Base-by-base conservation (phyloP, 345 rosid genomes). In the Alliaria petiolata region DNA sequence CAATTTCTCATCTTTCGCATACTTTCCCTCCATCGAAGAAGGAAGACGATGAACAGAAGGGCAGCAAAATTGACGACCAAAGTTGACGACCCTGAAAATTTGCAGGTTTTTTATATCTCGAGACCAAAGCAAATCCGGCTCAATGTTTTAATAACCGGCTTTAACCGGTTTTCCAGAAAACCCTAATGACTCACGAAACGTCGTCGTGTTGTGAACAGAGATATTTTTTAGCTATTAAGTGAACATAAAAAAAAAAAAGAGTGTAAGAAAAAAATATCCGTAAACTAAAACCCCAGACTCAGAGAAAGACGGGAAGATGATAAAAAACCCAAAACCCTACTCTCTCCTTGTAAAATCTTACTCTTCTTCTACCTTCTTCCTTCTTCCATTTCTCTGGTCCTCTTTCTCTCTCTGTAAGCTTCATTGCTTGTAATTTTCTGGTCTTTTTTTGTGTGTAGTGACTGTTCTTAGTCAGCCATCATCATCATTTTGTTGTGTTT, bases 221-320 rank as follows among this genome's bases (percentile, higher is more conserved):
- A 76, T 65, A 57, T 64, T 64, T 63, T 30, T 57, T 63, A 19
- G 42, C 30, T 59, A 30, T 42, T 2, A 4, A 14, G 31, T 8
- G 39, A 65, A 39, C 4, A 7, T n/a, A n/a, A n/a, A n/a, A n/a
- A n/a, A n/a, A n/a, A n/a, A n/a, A n/a, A n/a, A n/a, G n/a, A n/a
- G n/a, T n/a, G n/a, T n/a, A 12, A 17, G 36, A 69, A 56, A 17
- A 44, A 59, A 28, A 55, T 38, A 75, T 75, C 78, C 85, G 81
- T 83, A 87, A 46, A 17, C 51, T 46, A 46, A 87, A 87, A 70
- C 92, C 79, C 87, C 86, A 79, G 83, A 80, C 70, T 31, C 16
- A 66, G 67, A 65, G 60, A 56, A 26, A 65, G 25, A 60, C 8
- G 67, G 17, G 72, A 50, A 44, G 74, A 67, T 42, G 42, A 75